phyloP scores from a whole-genome alignment of 345 rosid species.

The Brassica incana region DNA sequence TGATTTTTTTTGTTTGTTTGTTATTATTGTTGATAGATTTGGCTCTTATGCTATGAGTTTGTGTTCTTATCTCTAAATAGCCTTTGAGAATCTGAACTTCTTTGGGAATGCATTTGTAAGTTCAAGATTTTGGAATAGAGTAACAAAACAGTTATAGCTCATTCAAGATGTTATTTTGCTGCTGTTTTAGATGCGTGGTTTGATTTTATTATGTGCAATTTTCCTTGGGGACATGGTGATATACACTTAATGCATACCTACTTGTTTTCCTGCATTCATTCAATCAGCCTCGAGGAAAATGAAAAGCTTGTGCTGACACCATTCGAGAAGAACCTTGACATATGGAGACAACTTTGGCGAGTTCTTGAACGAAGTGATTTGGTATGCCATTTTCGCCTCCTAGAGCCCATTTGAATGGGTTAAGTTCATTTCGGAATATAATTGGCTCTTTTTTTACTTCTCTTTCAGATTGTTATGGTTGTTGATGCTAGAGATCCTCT shows the following conservation, averaged over 20 bases:
- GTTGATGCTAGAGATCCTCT: constrained; percentile 95
- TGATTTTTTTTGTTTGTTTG: neutral
- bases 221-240: neutral
- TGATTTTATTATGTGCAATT: neutral
- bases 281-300: constrained; percentile 86
- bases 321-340: constrained; percentile 95
- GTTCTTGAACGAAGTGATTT: constrained; percentile 64
- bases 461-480: constrained; percentile 87
- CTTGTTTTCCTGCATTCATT: constrained; percentile 20
- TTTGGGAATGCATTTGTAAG: neutral
- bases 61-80: neutral
- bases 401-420: neutral
- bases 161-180: neutral
- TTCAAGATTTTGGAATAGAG: neutral
- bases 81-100: neutral
- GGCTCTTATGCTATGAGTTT: neutral
- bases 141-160: neutral
- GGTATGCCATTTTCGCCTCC: constrained; percentile 51
- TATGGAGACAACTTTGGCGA: constrained; percentile 79
- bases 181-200: neutral
- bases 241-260: constrained; percentile 12
- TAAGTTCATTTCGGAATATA: neutral
- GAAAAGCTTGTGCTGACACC: constrained; percentile 92
- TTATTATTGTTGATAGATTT: neutral
- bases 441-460: neutral